phyloP scores from a whole-genome alignment of 805 yeast genomes.

The Naumovozyma castellii region DNA sequence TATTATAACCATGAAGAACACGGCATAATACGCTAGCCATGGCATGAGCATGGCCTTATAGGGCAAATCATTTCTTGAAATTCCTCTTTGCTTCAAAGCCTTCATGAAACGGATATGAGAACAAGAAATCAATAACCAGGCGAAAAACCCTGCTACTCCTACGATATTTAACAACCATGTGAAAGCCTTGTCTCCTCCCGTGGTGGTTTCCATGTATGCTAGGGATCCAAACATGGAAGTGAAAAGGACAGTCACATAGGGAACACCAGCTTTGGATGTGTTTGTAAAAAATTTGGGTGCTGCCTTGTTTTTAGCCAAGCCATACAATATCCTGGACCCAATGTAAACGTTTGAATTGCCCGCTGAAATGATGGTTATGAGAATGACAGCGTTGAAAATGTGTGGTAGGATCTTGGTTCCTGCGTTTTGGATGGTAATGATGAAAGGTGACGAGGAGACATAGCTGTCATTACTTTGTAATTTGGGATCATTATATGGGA shows the following conservation, averaged over 20 bases:
- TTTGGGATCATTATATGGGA: constrained; percentile 53
- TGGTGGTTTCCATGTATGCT: constrained; percentile 45
- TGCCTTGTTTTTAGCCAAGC: constrained; percentile 44
- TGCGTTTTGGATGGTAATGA: constrained; percentile 54
- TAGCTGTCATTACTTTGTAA: constrained; percentile 29
- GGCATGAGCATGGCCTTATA: constrained; percentile 63
- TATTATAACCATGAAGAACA: constrained; percentile 43
- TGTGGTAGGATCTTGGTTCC: constrained; percentile 55
- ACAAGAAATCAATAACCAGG: constrained; percentile 55
- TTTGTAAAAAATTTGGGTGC: constrained; percentile 44
- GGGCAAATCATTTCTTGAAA: constrained; percentile 55
- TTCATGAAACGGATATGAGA: constrained; percentile 59
- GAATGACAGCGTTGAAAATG: constrained; percentile 58
- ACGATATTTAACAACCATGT: constrained; percentile 61
- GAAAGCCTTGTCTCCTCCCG: constrained; percentile 45
- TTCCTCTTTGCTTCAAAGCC: constrained; percentile 48
- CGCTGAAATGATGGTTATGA: constrained; percentile 56
- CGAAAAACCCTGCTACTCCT: constrained; percentile 62
- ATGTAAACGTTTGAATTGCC: constrained; percentile 66
- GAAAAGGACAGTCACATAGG: constrained; percentile 42
- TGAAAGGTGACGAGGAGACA: constrained; percentile 53
- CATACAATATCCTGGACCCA: constrained; percentile 54
- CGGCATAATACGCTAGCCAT: constrained; percentile 50
- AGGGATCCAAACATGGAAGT: constrained; percentile 53
- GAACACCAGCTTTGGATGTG: constrained; percentile 49